These are phyloP conservation scores for Alternaria novae-zelandiae DNA, from an alignment of 2,329 filamentous ascomycete genomes.

Conservation along the genomic window DNA sequence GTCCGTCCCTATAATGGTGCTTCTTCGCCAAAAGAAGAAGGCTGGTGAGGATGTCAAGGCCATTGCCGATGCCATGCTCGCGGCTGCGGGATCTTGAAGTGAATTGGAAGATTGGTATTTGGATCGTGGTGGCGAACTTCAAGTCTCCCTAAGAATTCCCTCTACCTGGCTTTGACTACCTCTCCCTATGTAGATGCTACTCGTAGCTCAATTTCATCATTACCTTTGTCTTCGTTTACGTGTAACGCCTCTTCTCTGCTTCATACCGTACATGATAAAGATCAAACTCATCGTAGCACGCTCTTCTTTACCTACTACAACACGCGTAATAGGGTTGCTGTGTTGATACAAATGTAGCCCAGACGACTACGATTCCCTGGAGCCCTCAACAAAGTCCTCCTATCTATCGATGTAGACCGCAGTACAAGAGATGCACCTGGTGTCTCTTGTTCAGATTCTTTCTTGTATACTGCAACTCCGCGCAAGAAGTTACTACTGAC, in stretches of 20 bases:
- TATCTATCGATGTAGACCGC: not conserved
- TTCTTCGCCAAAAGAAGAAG: conserved; percentile 30
- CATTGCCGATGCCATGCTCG: conserved; percentile 16
- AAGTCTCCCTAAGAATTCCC: not conserved
- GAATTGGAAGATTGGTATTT: conserved; percentile 2
- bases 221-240: not conserved
- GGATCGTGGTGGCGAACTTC: conserved; percentile 8
- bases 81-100: conserved; percentile 11
- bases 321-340: not conserved
- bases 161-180: not conserved
- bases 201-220: not conserved
- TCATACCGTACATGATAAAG: not conserved
- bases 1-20: conserved; percentile 16
- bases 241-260: not conserved
- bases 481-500: not conserved
- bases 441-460: not conserved
- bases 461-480: not conserved
- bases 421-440: not conserved
- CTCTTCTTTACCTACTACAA: not conserved
- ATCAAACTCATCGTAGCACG: accelerated
- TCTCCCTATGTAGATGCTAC: not conserved
- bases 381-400: not conserved
- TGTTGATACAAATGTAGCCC: not conserved
- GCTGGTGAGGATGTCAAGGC: conserved; percentile 31
- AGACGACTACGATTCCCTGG: not conserved